phyloP scores from a whole-genome alignment of 2,329 filamentous ascomycete genomes.

The Penicillium sp. region DNA sequence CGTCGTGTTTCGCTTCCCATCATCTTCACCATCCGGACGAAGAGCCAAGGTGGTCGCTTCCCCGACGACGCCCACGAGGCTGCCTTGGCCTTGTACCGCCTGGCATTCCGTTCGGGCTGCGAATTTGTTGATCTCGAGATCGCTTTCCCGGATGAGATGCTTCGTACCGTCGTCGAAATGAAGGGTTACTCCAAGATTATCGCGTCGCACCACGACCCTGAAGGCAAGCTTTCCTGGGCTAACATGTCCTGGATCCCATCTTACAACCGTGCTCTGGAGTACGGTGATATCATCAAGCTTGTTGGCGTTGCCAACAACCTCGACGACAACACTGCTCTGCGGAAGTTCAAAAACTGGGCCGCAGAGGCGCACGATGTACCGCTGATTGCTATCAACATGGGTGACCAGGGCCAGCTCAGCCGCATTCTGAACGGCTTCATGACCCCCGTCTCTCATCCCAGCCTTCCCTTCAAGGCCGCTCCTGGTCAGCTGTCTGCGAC shows the following conservation, averaged over 20 bases:
- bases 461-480: slow-evolving; percentile 88
- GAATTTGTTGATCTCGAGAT: slow-evolving; percentile 96
- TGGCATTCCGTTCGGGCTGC: slow-evolving; percentile 79
- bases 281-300: slow-evolving; percentile 92
- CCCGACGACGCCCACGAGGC: slow-evolving; percentile 74
- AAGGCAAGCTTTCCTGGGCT: slow-evolving; percentile 78
- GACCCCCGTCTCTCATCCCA: slow-evolving; percentile 89
- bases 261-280: slow-evolving; percentile 88
- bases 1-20: slow-evolving; percentile 74
- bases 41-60: slow-evolving; percentile 84
- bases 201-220: slow-evolving; percentile 91
- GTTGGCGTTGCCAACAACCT: slow-evolving; percentile 76
- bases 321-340: slow-evolving; percentile 85
- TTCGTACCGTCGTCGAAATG: slow-evolving; percentile 68
- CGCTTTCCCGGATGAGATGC: slow-evolving; percentile 75
- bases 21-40: slow-evolving; percentile 88
- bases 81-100: slow-evolving; percentile 73
- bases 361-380: slow-evolving; percentile 74
- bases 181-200: slow-evolving; percentile 82
- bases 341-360: slow-evolving; percentile 79
- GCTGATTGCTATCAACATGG: slow-evolving; percentile 96
- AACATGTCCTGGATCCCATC: slow-evolving; percentile 89
- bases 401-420: slow-evolving; percentile 80
- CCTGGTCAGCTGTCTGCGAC: slow-evolving; percentile 89
- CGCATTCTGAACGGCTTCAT: slow-evolving; percentile 90